These are phyloP conservation scores for Cenchrus purpureus DNA, from an alignment of 176 grass and related monocot species.

Conservation along the genomic window DNA sequence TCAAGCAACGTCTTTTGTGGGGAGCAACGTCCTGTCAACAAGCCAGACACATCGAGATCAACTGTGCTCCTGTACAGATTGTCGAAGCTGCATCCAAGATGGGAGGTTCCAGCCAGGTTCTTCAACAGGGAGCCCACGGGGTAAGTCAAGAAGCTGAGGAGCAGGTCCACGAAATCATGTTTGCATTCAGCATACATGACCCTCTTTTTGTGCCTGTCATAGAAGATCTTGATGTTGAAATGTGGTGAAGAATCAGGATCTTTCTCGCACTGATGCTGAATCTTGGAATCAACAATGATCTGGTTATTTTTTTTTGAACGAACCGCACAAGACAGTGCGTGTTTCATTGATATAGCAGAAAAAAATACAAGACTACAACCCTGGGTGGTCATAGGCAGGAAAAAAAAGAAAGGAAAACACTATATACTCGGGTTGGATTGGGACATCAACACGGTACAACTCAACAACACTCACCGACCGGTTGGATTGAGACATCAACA, in stretches of 20 bases:
- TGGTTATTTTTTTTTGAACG: not conserved
- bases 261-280: fast-evolving
- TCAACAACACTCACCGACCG: no score
- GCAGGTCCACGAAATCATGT: not conserved
- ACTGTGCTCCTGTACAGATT: not conserved
- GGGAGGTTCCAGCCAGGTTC: not conserved
- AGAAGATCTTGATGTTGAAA: conserved; percentile 8
- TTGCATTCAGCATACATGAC: conserved; percentile 35
- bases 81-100: not conserved
- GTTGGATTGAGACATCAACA: no score
- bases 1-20: not conserved
- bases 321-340: no score
- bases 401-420: no score
- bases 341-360: no score
- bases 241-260: not conserved
- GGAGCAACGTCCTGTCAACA: not conserved
- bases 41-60: not conserved
- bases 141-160: not conserved
- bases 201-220: not conserved
- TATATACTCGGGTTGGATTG: no score
- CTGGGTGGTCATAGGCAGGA: no score
- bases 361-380: no score
- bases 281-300: fast-evolving
- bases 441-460: no score
- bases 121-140: not conserved